These are phyloP conservation scores for Hanseniaspora occidentalis DNA, from an alignment of 805 yeast species.

Conservation along the genomic window DNA sequence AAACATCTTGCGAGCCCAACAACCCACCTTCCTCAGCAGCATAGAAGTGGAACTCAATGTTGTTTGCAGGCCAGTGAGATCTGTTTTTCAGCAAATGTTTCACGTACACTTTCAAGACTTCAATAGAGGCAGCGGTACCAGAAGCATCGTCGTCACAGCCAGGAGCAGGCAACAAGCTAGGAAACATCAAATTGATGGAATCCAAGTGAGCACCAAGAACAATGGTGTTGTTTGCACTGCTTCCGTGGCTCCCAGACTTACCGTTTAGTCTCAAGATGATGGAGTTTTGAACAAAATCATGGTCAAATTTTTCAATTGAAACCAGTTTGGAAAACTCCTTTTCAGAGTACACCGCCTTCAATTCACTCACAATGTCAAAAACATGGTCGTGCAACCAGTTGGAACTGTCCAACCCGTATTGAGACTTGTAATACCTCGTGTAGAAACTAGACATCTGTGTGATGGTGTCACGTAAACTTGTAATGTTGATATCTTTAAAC, in stretches of 20 bases:
- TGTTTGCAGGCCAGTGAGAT: constrained; percentile 44
- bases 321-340: background rate
- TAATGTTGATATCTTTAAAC: constrained; percentile 32
- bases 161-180: constrained; percentile 60
- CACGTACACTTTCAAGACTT: constrained; percentile 54
- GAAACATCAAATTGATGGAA: constrained; percentile 62
- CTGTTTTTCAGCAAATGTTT: constrained; percentile 15
- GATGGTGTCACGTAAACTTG: constrained; percentile 39
- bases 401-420: constrained; percentile 59
- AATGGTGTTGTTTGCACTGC: constrained; percentile 33
- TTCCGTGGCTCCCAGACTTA: constrained; percentile 21
- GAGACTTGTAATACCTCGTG: constrained; percentile 66
- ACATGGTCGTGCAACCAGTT: constrained; percentile 51
- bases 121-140: constrained; percentile 70
- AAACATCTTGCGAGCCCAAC: constrained; percentile 74
- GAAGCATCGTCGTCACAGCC: constrained; percentile 96
- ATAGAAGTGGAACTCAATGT: constrained; percentile 87
- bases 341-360: background rate
- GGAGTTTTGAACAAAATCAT: constrained; percentile 72
- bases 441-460: constrained; percentile 54
- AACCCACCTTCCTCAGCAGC: constrained; percentile 92
- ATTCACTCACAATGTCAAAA: constrained; percentile 1
- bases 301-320: constrained; percentile 34
- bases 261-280: constrained; percentile 57
- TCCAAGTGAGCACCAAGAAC: constrained; percentile 88